phyloP scores from a whole-genome alignment of 176 grass and related monocot species.

The Carex myosuroides region DNA sequence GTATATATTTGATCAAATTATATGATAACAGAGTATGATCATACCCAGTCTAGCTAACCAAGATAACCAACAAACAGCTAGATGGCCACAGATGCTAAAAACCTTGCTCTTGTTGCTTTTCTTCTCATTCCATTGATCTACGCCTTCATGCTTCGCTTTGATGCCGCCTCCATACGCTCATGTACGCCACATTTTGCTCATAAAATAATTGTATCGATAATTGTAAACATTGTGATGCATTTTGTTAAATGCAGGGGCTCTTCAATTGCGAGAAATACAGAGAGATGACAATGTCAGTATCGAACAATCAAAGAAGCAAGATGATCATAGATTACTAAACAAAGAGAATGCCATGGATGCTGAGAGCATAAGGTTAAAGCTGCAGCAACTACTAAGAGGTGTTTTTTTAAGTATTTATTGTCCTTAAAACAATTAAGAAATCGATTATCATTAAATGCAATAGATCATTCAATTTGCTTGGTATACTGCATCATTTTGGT shows the following conservation, averaged over 20 bases:
- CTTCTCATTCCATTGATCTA: slow-evolving; percentile 19
- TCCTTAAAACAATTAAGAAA: background rate
- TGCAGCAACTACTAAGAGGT: slow-evolving; percentile 18
- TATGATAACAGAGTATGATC: background rate
- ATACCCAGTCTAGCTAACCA: background rate
- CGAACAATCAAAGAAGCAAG: background rate
- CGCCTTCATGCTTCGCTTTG: background rate
- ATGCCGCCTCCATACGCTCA: background rate
- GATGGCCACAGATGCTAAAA: slow-evolving; percentile 14
- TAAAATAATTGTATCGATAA: background rate
- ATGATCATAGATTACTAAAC: background rate
- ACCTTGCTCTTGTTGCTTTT: background rate
- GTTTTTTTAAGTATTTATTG: background rate
- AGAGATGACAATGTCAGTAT: background rate
- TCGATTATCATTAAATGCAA: background rate
- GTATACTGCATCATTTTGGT: background rate
- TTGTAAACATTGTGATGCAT: background rate
- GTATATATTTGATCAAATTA: slow-evolving; percentile 14
- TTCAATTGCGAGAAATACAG: slow-evolving; percentile 3
- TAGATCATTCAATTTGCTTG: background rate
- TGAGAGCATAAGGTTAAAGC: background rate
- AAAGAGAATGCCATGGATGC: slow-evolving; percentile 11
- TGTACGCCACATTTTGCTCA: background rate
- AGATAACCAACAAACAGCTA: background rate
- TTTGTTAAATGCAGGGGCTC: slow-evolving; percentile 9